A percentile compares a stretch with the other conserved stretches of the same genome.
These are phyloP conservation scores for Rickenella mellea DNA, from an alignment of 768 basidiomycete species.

Conservation along the genomic window DNA sequence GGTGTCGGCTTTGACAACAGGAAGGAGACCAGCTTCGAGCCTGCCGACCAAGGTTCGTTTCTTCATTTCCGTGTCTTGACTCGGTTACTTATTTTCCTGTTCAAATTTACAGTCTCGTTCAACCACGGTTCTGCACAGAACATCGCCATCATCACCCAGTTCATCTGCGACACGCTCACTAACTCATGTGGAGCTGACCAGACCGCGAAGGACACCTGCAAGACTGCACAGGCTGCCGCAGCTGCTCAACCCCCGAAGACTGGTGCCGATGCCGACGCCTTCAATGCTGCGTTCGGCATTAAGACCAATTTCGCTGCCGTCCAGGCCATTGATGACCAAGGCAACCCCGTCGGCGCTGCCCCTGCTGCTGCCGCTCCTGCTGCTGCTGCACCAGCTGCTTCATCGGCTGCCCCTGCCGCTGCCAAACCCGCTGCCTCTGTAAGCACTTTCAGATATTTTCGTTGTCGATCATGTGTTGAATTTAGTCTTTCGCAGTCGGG, in stretches of 20 bases:
- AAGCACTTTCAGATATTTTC: not conserved
- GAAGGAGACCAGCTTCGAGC: constrained; percentile 45
- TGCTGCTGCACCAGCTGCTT: constrained; percentile 7
- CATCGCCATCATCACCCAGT: constrained; percentile 48
- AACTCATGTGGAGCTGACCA: constrained; percentile 47
- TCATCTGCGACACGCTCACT: constrained; percentile 46
- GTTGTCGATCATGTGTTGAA: not conserved
- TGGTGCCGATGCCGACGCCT: constrained; percentile 52
- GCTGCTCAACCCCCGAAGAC: constrained; percentile 28
- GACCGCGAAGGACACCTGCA: constrained; percentile 42
- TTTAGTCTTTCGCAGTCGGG: constrained; percentile 8
- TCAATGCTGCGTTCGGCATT: constrained; percentile 50
- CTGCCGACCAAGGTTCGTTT: constrained; percentile 32
- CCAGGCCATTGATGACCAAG: constrained; percentile 35
- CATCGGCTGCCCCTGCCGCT: constrained; percentile 4
- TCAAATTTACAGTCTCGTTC: constrained; percentile 27
- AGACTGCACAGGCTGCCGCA: constrained; percentile 30
- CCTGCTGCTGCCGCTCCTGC: constrained; percentile 11
- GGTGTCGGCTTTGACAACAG: constrained; percentile 44
- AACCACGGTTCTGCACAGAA: constrained; percentile 53
- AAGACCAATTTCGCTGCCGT: constrained; percentile 40
- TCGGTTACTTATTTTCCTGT: not conserved
- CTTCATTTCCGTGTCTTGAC: not conserved
- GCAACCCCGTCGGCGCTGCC: constrained; percentile 15
- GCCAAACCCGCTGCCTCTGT: constrained; percentile 4